Evolutionary conservation across 2,329 filamentous ascomycete species (phyloP).

Genomic region (Arthrobotrys megalospora): DNA sequence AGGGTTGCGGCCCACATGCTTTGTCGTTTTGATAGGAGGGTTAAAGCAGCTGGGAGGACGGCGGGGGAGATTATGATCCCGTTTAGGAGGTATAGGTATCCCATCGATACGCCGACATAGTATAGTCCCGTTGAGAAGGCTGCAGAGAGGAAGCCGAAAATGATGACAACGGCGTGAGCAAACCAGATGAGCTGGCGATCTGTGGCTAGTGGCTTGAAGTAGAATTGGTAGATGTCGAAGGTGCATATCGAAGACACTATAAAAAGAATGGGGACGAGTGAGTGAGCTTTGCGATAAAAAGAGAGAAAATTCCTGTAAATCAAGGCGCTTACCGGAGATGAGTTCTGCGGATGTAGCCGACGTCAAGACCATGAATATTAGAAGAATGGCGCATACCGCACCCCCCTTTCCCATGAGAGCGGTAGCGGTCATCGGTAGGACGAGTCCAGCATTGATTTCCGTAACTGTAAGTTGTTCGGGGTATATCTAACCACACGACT

Average conservation of each 20-base stretch:
- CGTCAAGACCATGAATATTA: conserved; percentile 92
- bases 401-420: conserved; percentile 85
- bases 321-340: conserved; percentile 75
- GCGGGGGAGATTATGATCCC: conserved; percentile 89
- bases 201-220: conserved; percentile 82
- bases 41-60: conserved; percentile 84
- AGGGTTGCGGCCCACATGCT: conserved; percentile 81
- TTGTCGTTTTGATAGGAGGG: conserved; percentile 84
- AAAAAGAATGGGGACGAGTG: background rate
- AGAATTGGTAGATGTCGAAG: conserved; percentile 89
- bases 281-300: background rate
- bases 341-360: conserved; percentile 85
- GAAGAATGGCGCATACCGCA: conserved; percentile 81
- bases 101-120: conserved; percentile 85
- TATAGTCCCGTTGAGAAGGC: conserved; percentile 81
- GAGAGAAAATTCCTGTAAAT: too few relatives aligned
- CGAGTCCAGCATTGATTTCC: conserved; percentile 86
- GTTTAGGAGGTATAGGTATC: conserved; percentile 90
- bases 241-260: conserved; percentile 85
- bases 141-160: conserved; percentile 83
- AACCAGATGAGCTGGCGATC: conserved; percentile 84
- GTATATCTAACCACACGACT: conserved; percentile 70
- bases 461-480: conserved; percentile 79
- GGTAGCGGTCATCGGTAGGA: conserved; percentile 87
- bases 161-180: conserved; percentile 80